Evolutionary conservation across 2,329 filamentous ascomycete species (phyloP).

Genomic region (Cadophora gregata): DNA sequence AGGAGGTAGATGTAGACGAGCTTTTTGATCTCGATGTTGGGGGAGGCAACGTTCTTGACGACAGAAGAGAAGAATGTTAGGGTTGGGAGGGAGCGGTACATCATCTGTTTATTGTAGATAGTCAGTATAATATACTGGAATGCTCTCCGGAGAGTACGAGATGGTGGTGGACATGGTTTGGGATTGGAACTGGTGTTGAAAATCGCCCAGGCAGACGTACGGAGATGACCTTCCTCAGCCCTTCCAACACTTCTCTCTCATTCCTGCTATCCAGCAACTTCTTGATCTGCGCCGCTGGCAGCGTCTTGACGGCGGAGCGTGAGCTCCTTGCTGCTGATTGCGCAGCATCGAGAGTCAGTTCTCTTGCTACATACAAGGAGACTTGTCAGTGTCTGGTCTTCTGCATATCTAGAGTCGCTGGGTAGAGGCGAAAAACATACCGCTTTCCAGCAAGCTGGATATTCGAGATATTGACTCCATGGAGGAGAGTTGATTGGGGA

Average conservation of each 20-base stretch:
- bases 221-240: constrained; percentile 84
- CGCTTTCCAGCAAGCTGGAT: constrained; percentile 91
- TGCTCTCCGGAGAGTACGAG: background rate
- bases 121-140: background rate
- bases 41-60: constrained; percentile 95
- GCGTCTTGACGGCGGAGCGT: constrained; percentile 64
- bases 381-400: constrained; percentile 19
- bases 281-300: constrained; percentile 86
- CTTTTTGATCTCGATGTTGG: constrained; percentile 95
- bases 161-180: background rate
- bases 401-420: constrained; percentile 12
- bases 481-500: constrained; percentile 33
- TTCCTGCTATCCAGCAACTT: constrained; percentile 92
- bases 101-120: constrained; percentile 68
- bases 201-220: constrained; percentile 55
- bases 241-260: constrained; percentile 92
- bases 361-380: constrained; percentile 69
- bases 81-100: constrained; percentile 89
- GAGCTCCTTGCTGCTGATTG: constrained; percentile 81
- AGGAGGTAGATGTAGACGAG: constrained; percentile 98
- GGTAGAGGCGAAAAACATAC: constrained; percentile 56
- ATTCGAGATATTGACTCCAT: constrained; percentile 99
- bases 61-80: constrained; percentile 96
- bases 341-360: constrained; percentile 96
- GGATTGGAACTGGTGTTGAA: background rate